phyloP scores from a whole-genome alignment of 208 protist species.

The Crithidia brevicula region DNA sequence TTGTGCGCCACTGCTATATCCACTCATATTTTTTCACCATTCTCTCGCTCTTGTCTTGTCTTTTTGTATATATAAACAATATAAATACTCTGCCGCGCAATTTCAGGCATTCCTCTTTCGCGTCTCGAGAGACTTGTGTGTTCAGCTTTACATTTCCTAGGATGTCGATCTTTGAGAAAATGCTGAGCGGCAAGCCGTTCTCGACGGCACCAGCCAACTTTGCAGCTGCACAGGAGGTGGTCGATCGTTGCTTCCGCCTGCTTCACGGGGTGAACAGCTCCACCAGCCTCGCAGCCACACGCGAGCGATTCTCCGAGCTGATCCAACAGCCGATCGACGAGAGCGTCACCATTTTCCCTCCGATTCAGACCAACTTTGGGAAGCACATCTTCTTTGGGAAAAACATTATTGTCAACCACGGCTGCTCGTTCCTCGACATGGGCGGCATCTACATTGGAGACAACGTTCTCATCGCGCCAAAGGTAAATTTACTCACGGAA shows the following conservation, averaged over 20 bases:
- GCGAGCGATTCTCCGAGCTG: constrained; percentile 23
- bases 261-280: constrained; percentile 28
- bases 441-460: constrained; percentile 65
- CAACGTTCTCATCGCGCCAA: constrained; percentile 55
- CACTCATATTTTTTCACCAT: no score
- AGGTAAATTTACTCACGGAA: constrained; percentile 73
- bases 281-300: constrained; percentile 10
- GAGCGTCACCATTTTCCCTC: constrained; percentile 52
- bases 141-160: background rate
- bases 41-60: no score
- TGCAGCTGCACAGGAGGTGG: constrained; percentile 18
- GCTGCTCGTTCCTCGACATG: constrained; percentile 74
- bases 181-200: constrained; percentile 59
- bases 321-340: constrained; percentile 34
- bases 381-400: constrained; percentile 67
- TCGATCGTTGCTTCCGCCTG: constrained; percentile 26
- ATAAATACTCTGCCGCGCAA: no score
- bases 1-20: no score
- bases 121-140: background rate
- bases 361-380: constrained; percentile 85
- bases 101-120: no score
- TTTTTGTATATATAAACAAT: no score
- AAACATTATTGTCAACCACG: constrained; percentile 68
- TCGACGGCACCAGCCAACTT: constrained; percentile 30
- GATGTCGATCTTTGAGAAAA: constrained; percentile 32